These are phyloP conservation scores for Guadua angustifolia DNA, from an alignment of 176 grass and related monocot genomes.

Conservation along the genomic window DNA sequence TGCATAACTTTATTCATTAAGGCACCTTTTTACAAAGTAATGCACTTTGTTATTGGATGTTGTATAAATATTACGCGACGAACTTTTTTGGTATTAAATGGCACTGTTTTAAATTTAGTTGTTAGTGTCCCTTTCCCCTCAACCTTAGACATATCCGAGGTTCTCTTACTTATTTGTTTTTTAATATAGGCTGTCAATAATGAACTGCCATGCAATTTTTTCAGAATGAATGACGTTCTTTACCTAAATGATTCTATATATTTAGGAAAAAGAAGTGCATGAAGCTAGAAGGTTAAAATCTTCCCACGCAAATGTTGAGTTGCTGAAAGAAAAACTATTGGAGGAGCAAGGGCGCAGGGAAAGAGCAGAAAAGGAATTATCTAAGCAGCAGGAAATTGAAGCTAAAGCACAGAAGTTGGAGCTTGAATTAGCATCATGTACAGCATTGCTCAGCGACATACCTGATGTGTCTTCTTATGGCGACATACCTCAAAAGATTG, in stretches of 20 bases:
- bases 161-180: background rate
- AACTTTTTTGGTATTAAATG: background rate
- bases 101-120: background rate
- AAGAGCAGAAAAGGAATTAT: constrained; percentile 75
- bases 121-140: background rate
- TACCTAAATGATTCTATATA: constrained; percentile 35
- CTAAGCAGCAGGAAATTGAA: constrained; percentile 72
- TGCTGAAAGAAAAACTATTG: constrained; percentile 90
- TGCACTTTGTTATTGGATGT: constrained; percentile 18
- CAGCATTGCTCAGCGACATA: constrained; percentile 72
- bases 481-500: constrained; percentile 86
- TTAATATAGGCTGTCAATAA: background rate
- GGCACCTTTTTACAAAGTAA: background rate
- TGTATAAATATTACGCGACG: constrained; percentile 13
- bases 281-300: constrained; percentile 88
- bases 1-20: constrained; percentile 26
- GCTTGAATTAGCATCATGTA: constrained; percentile 80
- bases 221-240: constrained; percentile 18
- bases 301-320: constrained; percentile 76
- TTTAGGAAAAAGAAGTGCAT: constrained; percentile 84
- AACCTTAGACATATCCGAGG: constrained; percentile 12
- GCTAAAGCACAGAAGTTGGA: constrained; percentile 75
- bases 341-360: constrained; percentile 79
- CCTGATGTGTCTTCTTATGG: constrained; percentile 78
- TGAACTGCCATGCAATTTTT: background rate